Conservation (phyloP, 1,284 basidiomycete species). For the Ceratobasidium sp. region DNA sequence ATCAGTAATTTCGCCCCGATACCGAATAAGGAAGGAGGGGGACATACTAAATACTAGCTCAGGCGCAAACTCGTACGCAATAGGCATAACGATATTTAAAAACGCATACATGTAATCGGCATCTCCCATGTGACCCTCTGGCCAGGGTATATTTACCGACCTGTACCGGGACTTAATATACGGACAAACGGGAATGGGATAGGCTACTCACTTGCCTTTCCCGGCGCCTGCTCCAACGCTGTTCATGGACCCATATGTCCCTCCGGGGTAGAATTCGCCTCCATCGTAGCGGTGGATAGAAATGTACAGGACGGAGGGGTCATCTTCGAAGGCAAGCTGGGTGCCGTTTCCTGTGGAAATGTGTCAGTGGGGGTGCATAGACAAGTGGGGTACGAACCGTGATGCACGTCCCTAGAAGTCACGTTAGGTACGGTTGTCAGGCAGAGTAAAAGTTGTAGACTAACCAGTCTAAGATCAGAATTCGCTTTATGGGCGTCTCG, state of each 20-base stretch:
- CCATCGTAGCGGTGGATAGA: slow-evolving; percentile 95
- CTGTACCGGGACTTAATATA: slow-evolving; percentile 51
- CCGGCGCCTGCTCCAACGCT: slow-evolving; percentile 86
- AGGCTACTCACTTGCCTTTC: slow-evolving; percentile 75
- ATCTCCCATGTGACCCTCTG: slow-evolving; percentile 85
- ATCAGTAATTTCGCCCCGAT: slow-evolving; percentile 6
- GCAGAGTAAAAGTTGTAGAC: slow-evolving; percentile 47
- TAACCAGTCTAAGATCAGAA: slow-evolving; percentile 95
- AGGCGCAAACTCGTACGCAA: slow-evolving; percentile 94
- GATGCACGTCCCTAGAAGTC: slow-evolving; percentile 88
- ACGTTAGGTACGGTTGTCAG: slow-evolving; percentile 39
- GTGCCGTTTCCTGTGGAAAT: slow-evolving; percentile 84
- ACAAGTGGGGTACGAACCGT: slow-evolving; percentile 61
- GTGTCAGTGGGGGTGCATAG: neutral
- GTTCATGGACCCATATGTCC: slow-evolving; percentile 84
- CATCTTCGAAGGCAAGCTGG: slow-evolving; percentile 92
- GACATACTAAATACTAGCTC: slow-evolving; percentile 92
- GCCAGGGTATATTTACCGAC: slow-evolving; percentile 97
- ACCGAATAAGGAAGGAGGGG: slow-evolving; percentile 8
- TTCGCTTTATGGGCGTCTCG: slow-evolving; percentile 70
- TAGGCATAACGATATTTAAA: slow-evolving; percentile 95
- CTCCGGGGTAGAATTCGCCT: slow-evolving; percentile 91
- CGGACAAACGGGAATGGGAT: neutral
- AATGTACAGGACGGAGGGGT: slow-evolving; percentile 91
- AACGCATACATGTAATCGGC: slow-evolving; percentile 98